Evolutionary conservation across 805 yeast species (phyloP).

Genomic region (Maudiozyma bulderi): DNA sequence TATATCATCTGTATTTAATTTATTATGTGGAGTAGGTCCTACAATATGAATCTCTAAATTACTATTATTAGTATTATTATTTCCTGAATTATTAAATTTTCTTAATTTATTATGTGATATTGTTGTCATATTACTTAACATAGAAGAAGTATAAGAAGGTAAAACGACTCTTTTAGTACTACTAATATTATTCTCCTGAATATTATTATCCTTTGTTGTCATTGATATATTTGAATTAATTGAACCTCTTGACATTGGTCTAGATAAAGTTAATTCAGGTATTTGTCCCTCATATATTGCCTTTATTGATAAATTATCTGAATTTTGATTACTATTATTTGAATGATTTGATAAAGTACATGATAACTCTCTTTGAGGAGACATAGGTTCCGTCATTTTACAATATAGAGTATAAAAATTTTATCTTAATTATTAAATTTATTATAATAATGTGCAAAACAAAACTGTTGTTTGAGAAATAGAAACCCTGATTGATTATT

Average conservation of each 20-base stretch:
- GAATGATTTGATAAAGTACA: background rate
- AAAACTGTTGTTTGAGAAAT: too few species aligned
- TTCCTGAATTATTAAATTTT: background rate
- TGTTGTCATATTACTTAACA: conserved; percentile 30
- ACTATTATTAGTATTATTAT: background rate
- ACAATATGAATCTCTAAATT: background rate
- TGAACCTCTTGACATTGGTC: conserved; percentile 53
- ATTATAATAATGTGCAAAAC: too few species aligned
- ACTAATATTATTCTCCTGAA: conserved; percentile 64
- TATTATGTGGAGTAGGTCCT: too few species aligned
- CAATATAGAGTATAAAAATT: background rate
- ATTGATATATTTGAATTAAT: conserved; percentile 61
- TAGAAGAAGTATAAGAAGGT: conserved; percentile 32
- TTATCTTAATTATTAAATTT: too few species aligned
- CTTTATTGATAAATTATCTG: conserved; percentile 14
- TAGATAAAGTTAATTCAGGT: conserved; percentile 30
- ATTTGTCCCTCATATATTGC: conserved; percentile 18
- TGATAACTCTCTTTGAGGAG: conserved; percentile 3
- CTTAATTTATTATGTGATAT: background rate
- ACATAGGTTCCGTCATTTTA: conserved; percentile 15
- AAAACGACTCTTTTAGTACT: conserved; percentile 39
- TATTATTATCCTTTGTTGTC: conserved; percentile 65
- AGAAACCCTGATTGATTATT: too few species aligned
- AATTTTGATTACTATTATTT: conserved; percentile 1
- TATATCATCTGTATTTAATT: background rate